phyloP scores from a whole-genome alignment of 169 alveolate species.

The Plasmodium falciparum region DNA sequence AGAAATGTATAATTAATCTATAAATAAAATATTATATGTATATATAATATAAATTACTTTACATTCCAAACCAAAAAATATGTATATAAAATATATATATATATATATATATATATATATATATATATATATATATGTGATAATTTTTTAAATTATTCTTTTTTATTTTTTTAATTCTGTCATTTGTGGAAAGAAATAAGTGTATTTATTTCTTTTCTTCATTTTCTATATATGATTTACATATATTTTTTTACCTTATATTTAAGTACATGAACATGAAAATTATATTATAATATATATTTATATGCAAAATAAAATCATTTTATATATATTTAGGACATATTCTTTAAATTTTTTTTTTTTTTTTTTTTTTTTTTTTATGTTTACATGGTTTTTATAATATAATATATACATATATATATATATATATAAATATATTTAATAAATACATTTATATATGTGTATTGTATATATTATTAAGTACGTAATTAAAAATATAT shows the following conservation, averaged over 20 bases:
- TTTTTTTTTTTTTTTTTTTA: conserved; percentile 4
- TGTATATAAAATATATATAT: conserved; percentile 1
- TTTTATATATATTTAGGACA: conserved; percentile 6
- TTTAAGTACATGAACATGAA: background rate
- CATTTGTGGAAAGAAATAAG: conserved; percentile 44
- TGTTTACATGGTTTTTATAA: no score
- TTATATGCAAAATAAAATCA: conserved; percentile 6
- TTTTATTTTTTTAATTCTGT: conserved; percentile 44
- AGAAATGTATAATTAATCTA: conserved; percentile 7
- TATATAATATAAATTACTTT: conserved; percentile 3
- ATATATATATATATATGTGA: conserved; percentile 10
- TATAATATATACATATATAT: background rate
- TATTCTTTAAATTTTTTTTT: conserved; percentile 25
- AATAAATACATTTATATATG: no score
- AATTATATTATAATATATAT: background rate
- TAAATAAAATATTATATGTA: conserved; percentile 11
- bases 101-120: conserved; percentile 4
- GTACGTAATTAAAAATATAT: no score
- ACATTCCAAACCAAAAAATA: background rate
- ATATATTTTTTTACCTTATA: conserved; percentile 5
- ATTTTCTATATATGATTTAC: background rate
- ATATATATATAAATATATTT: no score
- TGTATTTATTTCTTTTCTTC: conserved; percentile 28
- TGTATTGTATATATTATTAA: no score
- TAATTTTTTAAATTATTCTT: conserved; percentile 8